phyloP scores from a whole-genome alignment of 1,284 basidiomycete genomes.

The Xanthoconium separans region DNA sequence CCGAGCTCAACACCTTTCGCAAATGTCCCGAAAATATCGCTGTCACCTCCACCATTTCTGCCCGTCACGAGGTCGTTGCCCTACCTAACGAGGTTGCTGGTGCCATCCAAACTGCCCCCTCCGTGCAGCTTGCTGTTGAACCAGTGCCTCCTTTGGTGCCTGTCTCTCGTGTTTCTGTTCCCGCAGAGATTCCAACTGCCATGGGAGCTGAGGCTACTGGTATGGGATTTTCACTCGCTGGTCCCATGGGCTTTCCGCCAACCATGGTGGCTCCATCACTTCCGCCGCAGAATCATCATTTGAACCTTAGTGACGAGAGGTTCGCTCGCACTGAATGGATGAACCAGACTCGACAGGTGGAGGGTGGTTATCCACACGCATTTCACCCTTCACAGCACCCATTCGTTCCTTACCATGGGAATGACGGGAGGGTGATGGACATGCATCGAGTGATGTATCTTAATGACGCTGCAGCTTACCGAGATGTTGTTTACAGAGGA shows the following conservation, averaged over 20 bases:
- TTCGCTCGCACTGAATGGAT: neutral
- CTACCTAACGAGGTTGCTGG: no score
- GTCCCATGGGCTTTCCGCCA: neutral
- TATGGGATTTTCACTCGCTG: no score
- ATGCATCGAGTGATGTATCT: neutral
- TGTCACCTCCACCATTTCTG: no score
- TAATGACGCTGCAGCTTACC: neutral
- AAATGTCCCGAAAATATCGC: neutral
- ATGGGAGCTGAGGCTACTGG: no score
- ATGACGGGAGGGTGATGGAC: neutral
- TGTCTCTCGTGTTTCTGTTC: no score
- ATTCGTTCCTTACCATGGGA: neutral
- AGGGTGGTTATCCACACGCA: neutral
- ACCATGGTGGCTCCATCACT: no score
- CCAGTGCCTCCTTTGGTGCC: no score
- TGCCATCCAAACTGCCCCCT: no score
- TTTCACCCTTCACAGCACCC: neutral
- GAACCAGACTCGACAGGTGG: neutral
- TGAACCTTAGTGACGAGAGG: neutral
- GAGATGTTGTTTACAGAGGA: neutral
- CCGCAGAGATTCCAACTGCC: no score
- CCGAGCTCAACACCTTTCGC: neutral
- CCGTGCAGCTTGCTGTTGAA: no score
- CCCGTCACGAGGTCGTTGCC: neutral
- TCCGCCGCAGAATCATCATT: neutral